Evolutionary conservation across 2,329 filamentous ascomycete genomes (phyloP).

Genomic region (Phialophora tarda): DNA sequence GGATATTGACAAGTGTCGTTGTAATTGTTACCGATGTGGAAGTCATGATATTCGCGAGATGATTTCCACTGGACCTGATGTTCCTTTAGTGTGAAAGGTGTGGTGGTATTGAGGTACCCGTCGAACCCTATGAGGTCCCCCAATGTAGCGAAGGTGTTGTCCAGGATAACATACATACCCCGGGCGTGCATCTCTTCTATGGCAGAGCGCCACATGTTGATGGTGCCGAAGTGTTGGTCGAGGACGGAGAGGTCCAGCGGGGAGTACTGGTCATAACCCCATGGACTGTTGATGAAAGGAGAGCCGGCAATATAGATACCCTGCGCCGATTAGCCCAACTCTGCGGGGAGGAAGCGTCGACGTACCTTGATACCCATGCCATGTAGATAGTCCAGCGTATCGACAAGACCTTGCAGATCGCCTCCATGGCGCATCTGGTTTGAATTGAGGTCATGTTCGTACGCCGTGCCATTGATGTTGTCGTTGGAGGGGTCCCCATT

Average conservation of each 20-base stretch:
- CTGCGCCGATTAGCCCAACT: constrained; percentile 43
- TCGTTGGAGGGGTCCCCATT: constrained; percentile 70
- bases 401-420: constrained; percentile 62
- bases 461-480: constrained; percentile 65
- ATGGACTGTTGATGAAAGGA: constrained; percentile 68
- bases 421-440: constrained; percentile 69
- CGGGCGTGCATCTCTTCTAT: constrained; percentile 66
- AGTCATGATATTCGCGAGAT: constrained; percentile 63
- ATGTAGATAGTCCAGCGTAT: constrained; percentile 68
- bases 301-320: constrained; percentile 68
- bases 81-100: constrained; percentile 62
- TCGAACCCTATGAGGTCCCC: constrained; percentile 68
- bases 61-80: constrained; percentile 65
- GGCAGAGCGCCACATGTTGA: constrained; percentile 62
- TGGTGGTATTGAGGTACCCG: constrained; percentile 63
- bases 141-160: constrained; percentile 70
- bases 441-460: constrained; percentile 65
- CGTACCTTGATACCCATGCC: constrained; percentile 67
- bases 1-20: constrained; percentile 63
- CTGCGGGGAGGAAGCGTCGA: not conserved
- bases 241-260: constrained; percentile 67
- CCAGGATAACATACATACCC: constrained; percentile 69
- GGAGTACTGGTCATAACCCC: constrained; percentile 66
- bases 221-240: constrained; percentile 66
- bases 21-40: constrained; percentile 60